Conservation (phyloP, 1,284 basidiomycete species). For the Cryptococcus sp. region DNA sequence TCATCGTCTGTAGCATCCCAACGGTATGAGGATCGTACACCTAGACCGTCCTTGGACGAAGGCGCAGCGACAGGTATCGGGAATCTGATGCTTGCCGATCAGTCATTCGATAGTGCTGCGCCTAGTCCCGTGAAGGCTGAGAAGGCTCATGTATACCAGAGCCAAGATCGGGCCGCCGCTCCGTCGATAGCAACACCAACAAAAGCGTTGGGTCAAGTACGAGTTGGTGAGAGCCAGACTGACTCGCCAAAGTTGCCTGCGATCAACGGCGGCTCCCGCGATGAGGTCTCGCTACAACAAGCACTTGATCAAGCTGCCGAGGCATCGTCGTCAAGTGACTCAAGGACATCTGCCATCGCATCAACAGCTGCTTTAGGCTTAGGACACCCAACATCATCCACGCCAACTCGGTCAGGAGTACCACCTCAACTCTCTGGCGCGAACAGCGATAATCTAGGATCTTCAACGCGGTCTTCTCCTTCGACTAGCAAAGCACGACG, state of each 20-base stretch:
- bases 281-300: conserved; percentile 17
- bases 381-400: conserved; percentile 19
- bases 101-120: conserved; percentile 11
- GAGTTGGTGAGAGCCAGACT: not conserved
- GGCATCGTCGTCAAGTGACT: not conserved
- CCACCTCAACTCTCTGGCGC: not conserved
- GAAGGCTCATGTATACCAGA: not conserved
- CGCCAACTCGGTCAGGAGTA: conserved; percentile 6
- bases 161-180: not conserved
- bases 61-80: conserved; percentile 32
- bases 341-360: not conserved
- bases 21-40: conserved; percentile 16
- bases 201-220: not conserved
- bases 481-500: conserved; percentile 10
- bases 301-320: conserved; percentile 18
- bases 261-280: conserved; percentile 3
- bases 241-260: conserved; percentile 7
- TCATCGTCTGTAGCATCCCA: too few species aligned
- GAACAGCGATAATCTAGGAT: not conserved
- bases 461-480: not conserved
- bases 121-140: conserved; percentile 7
- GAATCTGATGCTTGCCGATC: conserved; percentile 34
- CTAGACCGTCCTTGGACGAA: conserved; percentile 33
- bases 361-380: conserved; percentile 17
- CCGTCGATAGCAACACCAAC: not conserved